Evolutionary conservation across 768 basidiomycete species (phyloP).

Genomic region (Pulveroboletus sp.): DNA sequence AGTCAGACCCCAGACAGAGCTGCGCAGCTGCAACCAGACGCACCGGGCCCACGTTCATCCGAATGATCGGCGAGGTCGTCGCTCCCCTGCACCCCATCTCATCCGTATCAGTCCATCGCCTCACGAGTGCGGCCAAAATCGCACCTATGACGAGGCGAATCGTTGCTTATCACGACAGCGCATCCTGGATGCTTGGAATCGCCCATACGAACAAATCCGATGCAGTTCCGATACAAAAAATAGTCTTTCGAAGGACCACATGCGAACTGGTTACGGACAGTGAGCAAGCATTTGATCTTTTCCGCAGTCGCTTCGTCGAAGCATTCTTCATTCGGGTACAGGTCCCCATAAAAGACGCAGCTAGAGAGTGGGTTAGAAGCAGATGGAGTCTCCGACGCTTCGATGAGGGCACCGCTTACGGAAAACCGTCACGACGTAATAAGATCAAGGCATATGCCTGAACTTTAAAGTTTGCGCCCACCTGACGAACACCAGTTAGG

Average conservation of each 20-base stretch:
- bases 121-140: background rate
- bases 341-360: constrained; percentile 84
- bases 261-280: constrained; percentile 60
- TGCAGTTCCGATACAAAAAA: constrained; percentile 52
- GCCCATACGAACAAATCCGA: constrained; percentile 74
- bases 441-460: constrained; percentile 82
- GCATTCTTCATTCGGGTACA: constrained; percentile 68
- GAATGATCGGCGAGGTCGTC: constrained; percentile 31
- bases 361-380: constrained; percentile 32
- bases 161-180: constrained; percentile 68
- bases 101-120: background rate
- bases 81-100: background rate
- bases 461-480: constrained; percentile 63
- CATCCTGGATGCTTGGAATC: constrained; percentile 53
- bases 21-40: constrained; percentile 24
- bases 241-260: constrained; percentile 65
- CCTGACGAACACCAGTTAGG: constrained; percentile 37
- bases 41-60: constrained; percentile 66
- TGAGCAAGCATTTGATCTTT: constrained; percentile 52
- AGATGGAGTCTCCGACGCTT: background rate
- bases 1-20: constrained; percentile 1
- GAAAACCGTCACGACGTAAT: constrained; percentile 63
- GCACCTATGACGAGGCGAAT: constrained; percentile 13
- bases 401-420: constrained; percentile 44
- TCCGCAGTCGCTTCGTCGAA: constrained; percentile 50